phyloP scores from a whole-genome alignment of 2,329 filamentous ascomycete species.

The Colletotrichum chrysophilum region DNA sequence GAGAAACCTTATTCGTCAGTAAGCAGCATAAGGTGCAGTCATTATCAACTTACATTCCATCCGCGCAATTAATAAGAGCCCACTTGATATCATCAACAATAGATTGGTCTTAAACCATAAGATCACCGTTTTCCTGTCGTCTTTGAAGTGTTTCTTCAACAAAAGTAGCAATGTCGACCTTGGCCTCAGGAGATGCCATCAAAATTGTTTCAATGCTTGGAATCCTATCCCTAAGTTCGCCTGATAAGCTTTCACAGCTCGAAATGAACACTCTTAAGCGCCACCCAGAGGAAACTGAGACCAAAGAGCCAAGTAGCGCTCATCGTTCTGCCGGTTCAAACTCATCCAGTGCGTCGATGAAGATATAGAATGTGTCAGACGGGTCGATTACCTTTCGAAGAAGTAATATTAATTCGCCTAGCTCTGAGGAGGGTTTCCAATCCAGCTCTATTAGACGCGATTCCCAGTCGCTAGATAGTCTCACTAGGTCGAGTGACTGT shows the following conservation, averaged over 20 bases:
- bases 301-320: not conserved
- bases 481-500: not conserved
- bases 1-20: not conserved
- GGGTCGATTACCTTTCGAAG: not conserved
- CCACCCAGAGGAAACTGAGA: not conserved
- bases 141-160: not conserved
- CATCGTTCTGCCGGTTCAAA: not conserved
- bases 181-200: not conserved
- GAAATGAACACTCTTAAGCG: not conserved
- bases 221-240: not conserved
- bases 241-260: not conserved
- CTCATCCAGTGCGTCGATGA: not conserved
- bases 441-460: accelerated
- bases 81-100: not conserved
- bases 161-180: not conserved
- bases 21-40: not conserved
- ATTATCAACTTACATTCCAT: not conserved
- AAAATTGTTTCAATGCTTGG: not conserved
- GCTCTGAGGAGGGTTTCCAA: not conserved
- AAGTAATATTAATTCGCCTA: not conserved
- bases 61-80: not conserved
- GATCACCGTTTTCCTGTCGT: not conserved
- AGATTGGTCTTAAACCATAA: not conserved
- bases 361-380: not conserved
- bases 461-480: not conserved